Evolutionary conservation across 202 grass and related monocot species (phyloP).

Genomic region (Setaria italica): DNA sequence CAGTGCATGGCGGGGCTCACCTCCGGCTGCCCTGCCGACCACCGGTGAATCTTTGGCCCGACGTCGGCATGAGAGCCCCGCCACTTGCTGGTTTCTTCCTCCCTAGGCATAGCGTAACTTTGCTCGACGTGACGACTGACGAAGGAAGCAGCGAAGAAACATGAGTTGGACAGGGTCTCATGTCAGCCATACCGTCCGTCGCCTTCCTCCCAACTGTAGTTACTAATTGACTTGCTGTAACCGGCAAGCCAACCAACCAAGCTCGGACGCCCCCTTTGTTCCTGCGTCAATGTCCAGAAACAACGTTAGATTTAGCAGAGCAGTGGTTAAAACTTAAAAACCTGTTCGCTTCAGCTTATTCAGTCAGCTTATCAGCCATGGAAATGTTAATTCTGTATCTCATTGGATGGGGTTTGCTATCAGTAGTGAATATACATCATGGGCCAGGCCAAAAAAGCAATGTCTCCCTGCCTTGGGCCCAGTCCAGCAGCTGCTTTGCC

Average conservation of each 20-base stretch:
- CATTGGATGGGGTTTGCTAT: no score
- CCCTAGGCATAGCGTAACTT: background rate
- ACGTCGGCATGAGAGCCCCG: constrained; percentile 26
- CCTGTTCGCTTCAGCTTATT: no score
- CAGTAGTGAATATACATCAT: background rate
- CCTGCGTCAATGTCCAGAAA: constrained; percentile 33
- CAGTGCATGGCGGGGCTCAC: constrained; percentile 32
- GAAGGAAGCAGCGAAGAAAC: background rate
- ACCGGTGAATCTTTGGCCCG: background rate
- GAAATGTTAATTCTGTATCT: no score
- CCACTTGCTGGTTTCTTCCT: background rate
- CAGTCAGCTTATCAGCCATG: no score
- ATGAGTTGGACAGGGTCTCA: constrained; percentile 39
- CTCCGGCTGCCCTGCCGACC: constrained; percentile 28
- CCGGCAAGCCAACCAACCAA: constrained; percentile 30
- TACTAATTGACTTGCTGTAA: constrained; percentile 24
- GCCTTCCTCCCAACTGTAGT: constrained; percentile 45
- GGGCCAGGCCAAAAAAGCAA: background rate
- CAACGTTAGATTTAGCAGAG: background rate
- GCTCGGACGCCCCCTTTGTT: background rate
- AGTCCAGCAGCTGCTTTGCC: background rate
- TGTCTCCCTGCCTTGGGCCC: background rate
- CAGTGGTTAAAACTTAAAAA: constrained; percentile 24
- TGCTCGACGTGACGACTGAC: constrained; percentile 3
- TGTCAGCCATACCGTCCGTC: constrained; percentile 41